Percentiles rank a stretch among this genome's conserved stretches.
phyloP scores from a whole-genome alignment of 768 basidiomycete genomes.

The Hypsizygus marmoreus region DNA sequence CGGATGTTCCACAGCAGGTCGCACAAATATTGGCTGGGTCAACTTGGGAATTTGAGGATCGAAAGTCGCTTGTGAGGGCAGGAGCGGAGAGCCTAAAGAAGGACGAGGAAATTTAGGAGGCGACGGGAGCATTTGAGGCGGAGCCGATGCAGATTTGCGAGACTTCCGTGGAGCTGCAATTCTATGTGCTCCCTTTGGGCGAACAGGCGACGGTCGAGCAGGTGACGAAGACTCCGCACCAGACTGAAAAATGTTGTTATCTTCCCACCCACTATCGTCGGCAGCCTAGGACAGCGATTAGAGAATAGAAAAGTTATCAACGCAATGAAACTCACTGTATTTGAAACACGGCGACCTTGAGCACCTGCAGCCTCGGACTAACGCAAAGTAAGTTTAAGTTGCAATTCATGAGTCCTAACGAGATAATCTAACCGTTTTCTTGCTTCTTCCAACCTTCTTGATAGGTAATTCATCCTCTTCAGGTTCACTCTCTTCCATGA shows the following conservation, averaged over 20 bases:
- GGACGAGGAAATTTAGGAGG: slow-evolving; percentile 36
- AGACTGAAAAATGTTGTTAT: slow-evolving; percentile 88
- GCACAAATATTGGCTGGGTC: slow-evolving; percentile 14
- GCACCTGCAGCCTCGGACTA: slow-evolving; percentile 52
- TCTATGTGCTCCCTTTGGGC: slow-evolving; percentile 43
- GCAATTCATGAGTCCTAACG: slow-evolving; percentile 1
- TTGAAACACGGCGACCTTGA: slow-evolving; percentile 59
- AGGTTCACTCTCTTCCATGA: slow-evolving; percentile 77
- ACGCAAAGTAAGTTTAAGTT: slow-evolving; percentile 7
- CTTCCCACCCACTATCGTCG: slow-evolving; percentile 87
- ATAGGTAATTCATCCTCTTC: slow-evolving; percentile 63
- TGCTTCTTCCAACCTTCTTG: slow-evolving; percentile 61
- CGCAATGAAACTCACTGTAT: slow-evolving; percentile 32
- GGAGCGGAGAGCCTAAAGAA: slow-evolving; percentile 26
- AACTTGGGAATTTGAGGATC: slow-evolving; percentile 49
- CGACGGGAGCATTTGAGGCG: slow-evolving; percentile 55
- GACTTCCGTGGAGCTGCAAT: slow-evolving; percentile 47
- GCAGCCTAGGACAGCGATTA: slow-evolving; percentile 18
- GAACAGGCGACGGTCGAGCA: slow-evolving; percentile 57
- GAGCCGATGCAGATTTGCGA: slow-evolving; percentile 74
- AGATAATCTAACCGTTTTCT: slow-evolving; percentile 50
- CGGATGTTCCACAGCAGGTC: not conserved
- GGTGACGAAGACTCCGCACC: slow-evolving; percentile 90
- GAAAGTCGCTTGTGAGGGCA: slow-evolving; percentile 59
- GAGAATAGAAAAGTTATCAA: not conserved